phyloP scores from a whole-genome alignment of 495 filamentous ascomycete genomes.

The Parathielavia appendiculata region DNA sequence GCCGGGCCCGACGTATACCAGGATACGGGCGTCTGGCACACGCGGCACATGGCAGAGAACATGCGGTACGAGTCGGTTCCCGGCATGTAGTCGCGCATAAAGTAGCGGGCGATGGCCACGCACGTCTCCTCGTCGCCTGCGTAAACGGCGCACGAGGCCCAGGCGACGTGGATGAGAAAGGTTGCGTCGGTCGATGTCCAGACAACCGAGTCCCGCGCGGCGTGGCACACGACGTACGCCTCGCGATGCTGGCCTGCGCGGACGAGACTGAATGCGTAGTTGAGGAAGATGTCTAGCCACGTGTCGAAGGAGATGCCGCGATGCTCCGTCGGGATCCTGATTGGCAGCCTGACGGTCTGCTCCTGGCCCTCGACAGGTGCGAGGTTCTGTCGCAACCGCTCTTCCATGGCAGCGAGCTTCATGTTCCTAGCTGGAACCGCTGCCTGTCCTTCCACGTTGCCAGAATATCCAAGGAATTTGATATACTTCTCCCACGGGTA shows the following conservation, averaged over 20 bases:
- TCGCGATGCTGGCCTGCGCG: slow-evolving; percentile 51
- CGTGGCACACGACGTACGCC: slow-evolving; percentile 70
- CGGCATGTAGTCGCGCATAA: slow-evolving; percentile 80
- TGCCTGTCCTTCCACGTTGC: slow-evolving; percentile 43
- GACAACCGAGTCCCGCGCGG: slow-evolving; percentile 68
- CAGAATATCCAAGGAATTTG: slow-evolving; percentile 60
- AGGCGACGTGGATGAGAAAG: slow-evolving; percentile 72
- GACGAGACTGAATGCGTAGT: slow-evolving; percentile 72
- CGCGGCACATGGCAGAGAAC: slow-evolving; percentile 63
- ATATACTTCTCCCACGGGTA: slow-evolving; percentile 70
- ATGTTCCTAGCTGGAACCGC: slow-evolving; percentile 45
- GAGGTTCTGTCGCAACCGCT: slow-evolving; percentile 53
- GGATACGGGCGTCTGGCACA: slow-evolving; percentile 54
- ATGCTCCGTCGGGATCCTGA: slow-evolving; percentile 56
- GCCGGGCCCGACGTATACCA: slow-evolving; percentile 57
- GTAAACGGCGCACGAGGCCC: slow-evolving; percentile 77
- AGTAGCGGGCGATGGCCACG: slow-evolving; percentile 64
- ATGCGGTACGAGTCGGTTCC: slow-evolving; percentile 79
- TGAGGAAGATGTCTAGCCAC: slow-evolving; percentile 88
- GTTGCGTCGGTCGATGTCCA: slow-evolving; percentile 65
- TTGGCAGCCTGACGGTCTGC: slow-evolving; percentile 13
- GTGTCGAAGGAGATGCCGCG: slow-evolving; percentile 70
- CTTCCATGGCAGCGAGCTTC: slow-evolving; percentile 67
- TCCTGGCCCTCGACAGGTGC: slow-evolving; percentile 30
- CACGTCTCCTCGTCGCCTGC: slow-evolving; percentile 74